phyloP scores from a whole-genome alignment of 73 alveolate species.

The Durusdinium trenchii region DNA sequence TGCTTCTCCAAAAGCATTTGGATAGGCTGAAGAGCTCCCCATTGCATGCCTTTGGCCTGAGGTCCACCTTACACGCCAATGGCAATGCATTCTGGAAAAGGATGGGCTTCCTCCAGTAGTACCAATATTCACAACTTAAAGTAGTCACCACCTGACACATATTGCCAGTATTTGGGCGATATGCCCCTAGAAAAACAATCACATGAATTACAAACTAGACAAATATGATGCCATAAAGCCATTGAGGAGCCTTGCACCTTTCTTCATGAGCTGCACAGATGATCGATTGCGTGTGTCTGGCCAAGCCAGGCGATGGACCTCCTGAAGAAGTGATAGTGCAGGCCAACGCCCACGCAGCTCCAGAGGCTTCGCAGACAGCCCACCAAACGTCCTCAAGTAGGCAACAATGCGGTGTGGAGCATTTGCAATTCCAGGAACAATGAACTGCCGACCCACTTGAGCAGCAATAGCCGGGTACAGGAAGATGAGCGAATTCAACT shows the following conservation, averaged over 20 bases:
- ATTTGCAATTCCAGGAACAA: neutral
- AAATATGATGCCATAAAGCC: too few relatives aligned
- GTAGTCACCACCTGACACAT: too few relatives aligned
- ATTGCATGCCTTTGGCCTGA: neutral
- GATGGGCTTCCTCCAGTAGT: neutral
- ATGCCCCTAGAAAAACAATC: too few relatives aligned
- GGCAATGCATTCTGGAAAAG: neutral
- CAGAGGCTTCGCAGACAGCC: neutral
- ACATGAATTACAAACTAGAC: too few relatives aligned
- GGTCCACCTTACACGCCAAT: neutral
- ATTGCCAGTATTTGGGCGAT: too few relatives aligned
- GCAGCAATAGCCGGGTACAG: neutral
- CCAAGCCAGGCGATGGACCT: neutral
- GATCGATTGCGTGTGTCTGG: neutral
- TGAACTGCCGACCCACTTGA: neutral
- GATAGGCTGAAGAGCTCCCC: neutral
- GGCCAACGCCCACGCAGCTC: neutral
- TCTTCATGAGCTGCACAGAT: neutral
- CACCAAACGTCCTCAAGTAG: neutral
- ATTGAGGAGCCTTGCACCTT: neutral
- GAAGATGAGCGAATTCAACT: constrained; percentile 15
- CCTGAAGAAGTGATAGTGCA: neutral
- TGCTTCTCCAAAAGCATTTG: neutral
- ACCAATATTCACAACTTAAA: neutral
- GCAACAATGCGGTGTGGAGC: neutral